These are phyloP conservation scores for Lentinula aciculospora DNA, from an alignment of 768 basidiomycete species.

Conservation along the genomic window DNA sequence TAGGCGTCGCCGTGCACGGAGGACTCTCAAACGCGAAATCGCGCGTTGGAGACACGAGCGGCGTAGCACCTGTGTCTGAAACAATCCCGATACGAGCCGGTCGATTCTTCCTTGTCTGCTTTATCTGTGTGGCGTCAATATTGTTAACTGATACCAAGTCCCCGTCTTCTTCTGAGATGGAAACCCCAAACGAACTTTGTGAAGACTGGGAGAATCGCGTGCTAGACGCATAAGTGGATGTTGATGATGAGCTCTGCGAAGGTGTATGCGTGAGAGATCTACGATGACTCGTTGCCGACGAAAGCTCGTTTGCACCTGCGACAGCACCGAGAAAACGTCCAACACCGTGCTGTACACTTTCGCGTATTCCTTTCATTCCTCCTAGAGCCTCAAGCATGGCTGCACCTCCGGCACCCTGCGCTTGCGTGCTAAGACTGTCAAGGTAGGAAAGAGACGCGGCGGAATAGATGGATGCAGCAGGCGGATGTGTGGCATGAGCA, in stretches of 20 bases:
- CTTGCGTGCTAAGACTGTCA: slow-evolving; percentile 4
- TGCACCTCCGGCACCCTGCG: slow-evolving; percentile 19
- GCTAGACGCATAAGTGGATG: neutral
- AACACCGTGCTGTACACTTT: slow-evolving; percentile 41
- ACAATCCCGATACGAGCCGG: slow-evolving; percentile 31
- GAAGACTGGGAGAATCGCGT: slow-evolving; percentile 6
- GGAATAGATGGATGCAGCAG: slow-evolving; percentile 12
- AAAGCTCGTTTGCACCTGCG: slow-evolving; percentile 5
- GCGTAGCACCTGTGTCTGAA: slow-evolving; percentile 44
- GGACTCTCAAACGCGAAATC: slow-evolving; percentile 22
- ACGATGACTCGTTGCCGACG: neutral
- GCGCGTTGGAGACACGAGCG: slow-evolving; percentile 43
- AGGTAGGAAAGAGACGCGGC: slow-evolving; percentile 8
- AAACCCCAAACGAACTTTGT: neutral
- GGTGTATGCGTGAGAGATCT: slow-evolving; percentile 1
- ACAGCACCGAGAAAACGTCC: slow-evolving; percentile 50
- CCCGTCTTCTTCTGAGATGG: slow-evolving; percentile 3
- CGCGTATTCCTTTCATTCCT: slow-evolving; percentile 41
- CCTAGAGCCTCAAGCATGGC: slow-evolving; percentile 35
- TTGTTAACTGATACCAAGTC: slow-evolving; percentile 20
- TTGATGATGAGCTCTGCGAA: slow-evolving; percentile 5
- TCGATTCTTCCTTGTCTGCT: slow-evolving; percentile 16
- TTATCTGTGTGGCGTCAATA: slow-evolving; percentile 10
- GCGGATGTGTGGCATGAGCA: slow-evolving; percentile 7
- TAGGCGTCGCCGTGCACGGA: neutral